Percentiles rank a stretch among this genome's conserved stretches.
Evolutionary conservation across 805 yeast genomes (phyloP).

Genomic region (Komagataella pastoris): DNA sequence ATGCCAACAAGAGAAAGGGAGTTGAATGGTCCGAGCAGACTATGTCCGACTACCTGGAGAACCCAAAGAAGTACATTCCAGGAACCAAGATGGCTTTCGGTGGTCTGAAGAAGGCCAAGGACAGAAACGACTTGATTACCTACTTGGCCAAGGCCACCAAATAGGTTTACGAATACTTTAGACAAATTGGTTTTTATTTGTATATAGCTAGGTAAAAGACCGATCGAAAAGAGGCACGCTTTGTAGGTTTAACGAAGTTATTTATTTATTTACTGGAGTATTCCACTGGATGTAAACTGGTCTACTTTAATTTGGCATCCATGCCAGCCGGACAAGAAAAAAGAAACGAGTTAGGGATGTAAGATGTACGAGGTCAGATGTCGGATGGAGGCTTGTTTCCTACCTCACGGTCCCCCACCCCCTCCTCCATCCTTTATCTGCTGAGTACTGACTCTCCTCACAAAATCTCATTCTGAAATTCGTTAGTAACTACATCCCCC

Average conservation of each 20-base stretch:
- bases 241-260: neutral
- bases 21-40: conserved; percentile 79
- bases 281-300: neutral
- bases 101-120: conserved; percentile 98
- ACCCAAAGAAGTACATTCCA: conserved; percentile 99
- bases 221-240: neutral
- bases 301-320: too few relatives aligned
- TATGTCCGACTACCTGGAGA: conserved; percentile 90
- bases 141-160: conserved; percentile 52
- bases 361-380: neutral
- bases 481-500: neutral
- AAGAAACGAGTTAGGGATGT: neutral
- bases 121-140: conserved; percentile 92
- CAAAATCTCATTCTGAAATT: neutral
- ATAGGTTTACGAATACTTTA: conserved; percentile 14
- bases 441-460: neutral
- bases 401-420: neutral
- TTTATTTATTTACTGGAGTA: too few relatives aligned
- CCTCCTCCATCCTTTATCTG: neutral
- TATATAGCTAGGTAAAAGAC: neutral
- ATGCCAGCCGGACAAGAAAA: neutral
- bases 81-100: conserved; percentile 99
- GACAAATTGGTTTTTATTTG: neutral
- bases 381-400: too few relatives aligned
- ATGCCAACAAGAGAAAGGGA: conserved; percentile 95